These are phyloP conservation scores for Fusarium albidum DNA, from an alignment of 2,329 filamentous ascomycete genomes.

Conservation along the genomic window DNA sequence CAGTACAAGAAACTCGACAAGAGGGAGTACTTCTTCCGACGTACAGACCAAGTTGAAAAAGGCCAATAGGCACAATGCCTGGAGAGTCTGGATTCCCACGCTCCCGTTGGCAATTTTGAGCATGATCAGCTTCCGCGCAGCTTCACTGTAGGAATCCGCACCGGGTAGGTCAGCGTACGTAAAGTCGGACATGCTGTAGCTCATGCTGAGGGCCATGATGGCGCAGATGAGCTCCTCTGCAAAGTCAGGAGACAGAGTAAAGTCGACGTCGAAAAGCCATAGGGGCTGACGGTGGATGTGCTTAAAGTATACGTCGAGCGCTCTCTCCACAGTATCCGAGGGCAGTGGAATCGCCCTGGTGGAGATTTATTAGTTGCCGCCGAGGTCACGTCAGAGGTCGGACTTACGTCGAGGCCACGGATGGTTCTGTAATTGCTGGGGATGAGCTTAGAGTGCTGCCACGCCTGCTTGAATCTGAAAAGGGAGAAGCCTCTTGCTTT, in stretches of 20 bases:
- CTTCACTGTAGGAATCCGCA: slow-evolving; percentile 4
- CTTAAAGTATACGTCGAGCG: slow-evolving; percentile 20
- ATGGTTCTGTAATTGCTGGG: no score
- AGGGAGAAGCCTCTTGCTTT: slow-evolving; percentile 5
- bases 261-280: slow-evolving; percentile 14
- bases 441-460: not conserved
- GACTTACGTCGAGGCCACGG: no score
- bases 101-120: slow-evolving; percentile 16
- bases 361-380: no score
- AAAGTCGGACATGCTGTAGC: not conserved
- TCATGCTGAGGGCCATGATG: slow-evolving; percentile 11
- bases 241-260: not conserved
- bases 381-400: no score
- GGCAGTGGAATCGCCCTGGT: not conserved
- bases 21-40: no score
- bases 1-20: no score
- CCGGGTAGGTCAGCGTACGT: not conserved
- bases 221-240: slow-evolving; percentile 5
- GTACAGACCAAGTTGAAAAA: slow-evolving; percentile 19
- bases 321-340: not conserved
- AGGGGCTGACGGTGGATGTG: slow-evolving; percentile 24
- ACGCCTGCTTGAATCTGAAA: not conserved
- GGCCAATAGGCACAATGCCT: slow-evolving; percentile 11
- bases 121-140: slow-evolving; percentile 12
- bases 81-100: slow-evolving; percentile 1